Base-by-base conservation (phyloP, 257 asterid species). In the Anisodus acutangulus region DNA sequence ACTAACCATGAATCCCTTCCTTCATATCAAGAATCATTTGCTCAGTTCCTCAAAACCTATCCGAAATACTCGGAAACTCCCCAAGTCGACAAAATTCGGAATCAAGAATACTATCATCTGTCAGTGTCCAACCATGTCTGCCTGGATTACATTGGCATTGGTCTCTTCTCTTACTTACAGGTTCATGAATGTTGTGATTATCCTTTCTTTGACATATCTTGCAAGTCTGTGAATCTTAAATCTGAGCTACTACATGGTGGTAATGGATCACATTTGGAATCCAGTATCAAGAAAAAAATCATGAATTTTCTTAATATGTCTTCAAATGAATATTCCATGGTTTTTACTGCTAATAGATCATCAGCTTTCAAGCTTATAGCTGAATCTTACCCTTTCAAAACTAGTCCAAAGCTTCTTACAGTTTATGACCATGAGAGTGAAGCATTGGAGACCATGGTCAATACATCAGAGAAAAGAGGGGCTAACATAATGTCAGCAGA, bases 1-100 rank as follows among this genome's bases (percentile, higher is more conserved):
- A 94, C 97, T 17, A 86, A 89, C 91, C 95, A 92, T 70, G 99
- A 95, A 81, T 91, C 95, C 16, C 91, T 96, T 85, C 98, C 98
- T 45, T 90, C 95, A 72, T 55, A 88, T 41, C 92, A 89, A 84
- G 98, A 94, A 60, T 91, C 98, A 16, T 92, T 69, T 64, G 43
- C 64, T 6, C 94, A 91, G 12, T 94, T 96, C 92, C 84, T 88
- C 80, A 88, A 88, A 78, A 88, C 94, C 19, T 96, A 93, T 55
- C 98, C 98, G 2, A 89, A 90, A 31, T 96, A 91, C 86, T 90
- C 93, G 0, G 92, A 92, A 8, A 92, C 99, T 11, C 64, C 86
- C 4, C 88, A 87, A 3, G 78, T 93, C 9, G 99, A 96, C 85
- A 85, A 74, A 57, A 92, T 96, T 80, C 93, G 99, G 72, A 92